These are phyloP conservation scores for Picochlorum sp. DNA, from an alignment of 139 green algal species.

Conservation along the genomic window DNA sequence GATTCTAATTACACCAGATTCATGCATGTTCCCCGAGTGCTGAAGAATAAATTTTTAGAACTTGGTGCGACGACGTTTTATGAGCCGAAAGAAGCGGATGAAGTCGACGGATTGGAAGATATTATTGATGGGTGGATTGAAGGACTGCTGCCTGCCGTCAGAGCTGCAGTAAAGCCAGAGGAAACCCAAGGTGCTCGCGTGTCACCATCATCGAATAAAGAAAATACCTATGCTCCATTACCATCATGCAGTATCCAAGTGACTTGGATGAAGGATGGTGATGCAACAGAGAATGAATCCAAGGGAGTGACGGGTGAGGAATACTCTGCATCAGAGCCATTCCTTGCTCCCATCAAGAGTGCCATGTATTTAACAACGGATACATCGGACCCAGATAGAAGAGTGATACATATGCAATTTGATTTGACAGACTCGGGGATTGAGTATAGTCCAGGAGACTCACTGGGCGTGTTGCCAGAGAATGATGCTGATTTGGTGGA, in stretches of 20 bases:
- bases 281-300: not conserved
- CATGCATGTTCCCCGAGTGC: constrained; percentile 67
- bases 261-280: constrained; percentile 9
- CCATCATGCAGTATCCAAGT: constrained; percentile 38
- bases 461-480: constrained; percentile 69
- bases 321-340: constrained; percentile 30
- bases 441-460: constrained; percentile 69
- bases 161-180: constrained; percentile 29
- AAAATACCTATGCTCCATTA: constrained; percentile 46
- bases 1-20: constrained; percentile 97
- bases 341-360: constrained; percentile 43
- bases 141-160: constrained; percentile 29
- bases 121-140: constrained; percentile 75
- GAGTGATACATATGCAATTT: constrained; percentile 82
- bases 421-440: constrained; percentile 61
- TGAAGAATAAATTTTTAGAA: constrained; percentile 59
- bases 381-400: constrained; percentile 40
- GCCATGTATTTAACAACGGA: constrained; percentile 24
- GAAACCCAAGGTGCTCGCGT: constrained; percentile 5
- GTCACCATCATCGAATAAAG: not conserved
- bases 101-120: constrained; percentile 84
- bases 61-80: constrained; percentile 76
- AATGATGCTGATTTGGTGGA: constrained; percentile 62
- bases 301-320: not conserved
- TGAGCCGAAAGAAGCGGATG: constrained; percentile 68